Evolutionary conservation across 768 basidiomycete genomes (phyloP).

Genomic region (Mycena metata): DNA sequence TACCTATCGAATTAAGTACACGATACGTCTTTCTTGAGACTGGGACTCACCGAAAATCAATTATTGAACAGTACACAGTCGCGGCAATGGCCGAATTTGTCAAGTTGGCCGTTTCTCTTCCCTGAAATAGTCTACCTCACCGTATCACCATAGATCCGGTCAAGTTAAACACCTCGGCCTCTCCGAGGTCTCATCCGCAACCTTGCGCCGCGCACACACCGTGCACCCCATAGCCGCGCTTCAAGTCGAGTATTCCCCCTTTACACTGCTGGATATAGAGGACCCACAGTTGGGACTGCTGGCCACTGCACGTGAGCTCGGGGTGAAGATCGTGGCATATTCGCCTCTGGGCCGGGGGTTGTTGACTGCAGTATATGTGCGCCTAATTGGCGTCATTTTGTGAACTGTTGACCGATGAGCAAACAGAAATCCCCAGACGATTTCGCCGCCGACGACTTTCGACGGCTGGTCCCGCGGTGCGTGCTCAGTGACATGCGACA

Average conservation of each 20-base stretch:
- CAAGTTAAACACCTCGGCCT: conserved; percentile 54
- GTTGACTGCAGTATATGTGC: conserved; percentile 52
- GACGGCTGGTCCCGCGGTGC: not conserved
- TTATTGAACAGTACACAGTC: not conserved
- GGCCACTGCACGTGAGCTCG: conserved; percentile 10
- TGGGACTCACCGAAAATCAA: too few species aligned
- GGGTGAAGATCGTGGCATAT: conserved; percentile 49
- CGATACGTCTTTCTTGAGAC: too few species aligned
- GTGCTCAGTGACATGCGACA: not conserved
- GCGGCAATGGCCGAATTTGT: conserved; percentile 27
- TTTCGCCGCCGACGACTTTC: conserved; percentile 48
- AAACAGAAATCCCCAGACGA: conserved; percentile 51
- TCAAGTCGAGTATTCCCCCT: conserved; percentile 1
- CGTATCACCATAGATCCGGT: conserved; percentile 35
- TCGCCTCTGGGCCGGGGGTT: conserved; percentile 56
- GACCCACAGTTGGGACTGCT: conserved; percentile 3
- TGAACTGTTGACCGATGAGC: not conserved
- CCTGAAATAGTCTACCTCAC: not conserved
- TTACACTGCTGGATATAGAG: not conserved
- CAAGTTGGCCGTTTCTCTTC: conserved; percentile 5
- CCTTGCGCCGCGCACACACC: conserved; percentile 50
- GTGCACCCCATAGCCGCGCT: conserved; percentile 9
- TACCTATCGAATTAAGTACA: conserved; percentile 35
- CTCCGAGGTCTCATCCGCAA: conserved; percentile 49
- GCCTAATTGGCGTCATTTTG: conserved; percentile 7